A percentile compares a stretch with the other conserved stretches of the same genome.
Evolutionary conservation across 208 protist genomes (phyloP).

Genomic region (Crithidia acanthocephali): DNA sequence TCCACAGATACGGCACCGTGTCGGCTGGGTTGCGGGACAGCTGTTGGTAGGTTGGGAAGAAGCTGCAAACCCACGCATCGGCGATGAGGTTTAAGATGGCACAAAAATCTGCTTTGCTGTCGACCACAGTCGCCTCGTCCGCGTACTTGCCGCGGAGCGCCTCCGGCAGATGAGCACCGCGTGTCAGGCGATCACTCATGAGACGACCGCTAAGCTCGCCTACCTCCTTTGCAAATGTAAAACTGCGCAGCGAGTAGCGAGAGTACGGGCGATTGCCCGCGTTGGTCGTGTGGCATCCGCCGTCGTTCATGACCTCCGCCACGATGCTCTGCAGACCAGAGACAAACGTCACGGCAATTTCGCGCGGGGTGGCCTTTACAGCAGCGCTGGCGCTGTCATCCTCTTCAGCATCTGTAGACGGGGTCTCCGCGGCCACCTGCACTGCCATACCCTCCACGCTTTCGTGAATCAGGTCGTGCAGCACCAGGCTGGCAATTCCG

Average conservation of each 20-base stretch:
- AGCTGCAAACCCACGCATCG: constrained; percentile 54
- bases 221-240: constrained; percentile 23
- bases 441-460: constrained; percentile 19
- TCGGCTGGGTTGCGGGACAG: constrained; percentile 24
- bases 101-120: constrained; percentile 23
- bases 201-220: constrained; percentile 36
- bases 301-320: constrained; percentile 31
- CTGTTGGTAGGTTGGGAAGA: constrained; percentile 48
- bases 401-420: background rate
- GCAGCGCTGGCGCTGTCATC: background rate
- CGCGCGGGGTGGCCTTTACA: constrained; percentile 20
- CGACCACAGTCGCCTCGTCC: constrained; percentile 11
- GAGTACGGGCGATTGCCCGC: constrained; percentile 11
- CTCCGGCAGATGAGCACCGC: constrained; percentile 25
- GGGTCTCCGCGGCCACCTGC: background rate
- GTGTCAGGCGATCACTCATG: constrained; percentile 35
- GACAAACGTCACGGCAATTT: constrained; percentile 29
- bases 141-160: constrained; percentile 34
- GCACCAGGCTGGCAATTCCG: constrained; percentile 38
- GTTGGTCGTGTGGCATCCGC: constrained; percentile 26
- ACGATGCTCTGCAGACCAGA: constrained; percentile 36
- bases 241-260: constrained; percentile 30
- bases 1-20: constrained; percentile 47
- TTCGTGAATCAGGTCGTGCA: constrained; percentile 28
- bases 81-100: constrained; percentile 28